Base-by-base conservation (phyloP, 106 monocot genomes). In the Dioscorea alata region DNA sequence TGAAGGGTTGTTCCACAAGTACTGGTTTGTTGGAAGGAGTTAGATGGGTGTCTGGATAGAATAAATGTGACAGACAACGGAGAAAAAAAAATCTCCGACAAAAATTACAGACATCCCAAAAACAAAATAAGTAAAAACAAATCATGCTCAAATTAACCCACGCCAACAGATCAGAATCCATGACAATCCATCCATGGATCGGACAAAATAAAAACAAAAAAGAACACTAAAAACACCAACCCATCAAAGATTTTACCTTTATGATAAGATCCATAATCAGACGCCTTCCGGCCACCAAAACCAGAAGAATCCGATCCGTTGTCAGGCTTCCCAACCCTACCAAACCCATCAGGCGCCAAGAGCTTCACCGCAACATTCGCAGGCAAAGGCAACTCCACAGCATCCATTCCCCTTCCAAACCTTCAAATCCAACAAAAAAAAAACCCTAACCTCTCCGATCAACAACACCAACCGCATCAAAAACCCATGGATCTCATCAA, bases 381-480 rank as follows among this genome's bases (percentile, higher is more conserved):
- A 59, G 75, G 84, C 58, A 76, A 35, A 25, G 79, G 69, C 64
- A 84, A 61, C 79, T 76, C 79, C 12, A 80, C 63, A 23, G 84
- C 84, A 76, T 84, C 84, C 84, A 84, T 84, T 59, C 57, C 32
- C 22, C 17, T 35, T 52, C 59, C 50, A 59, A 28, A 6, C 59
- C 5, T 14, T 52, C 34, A 8, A 65, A 34, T 28, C 10, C 35
- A 31, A 42, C 10, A 42, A 18, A 23, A 4, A 4, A 28, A 23
- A 54, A 63, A 35, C 14, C 59, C 24, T 58, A 64, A 66, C 49
- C 22, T 32, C 66, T 63, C 66, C 50, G 32, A n/a, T 8, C 6
- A 42, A 57, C 24, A 49, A 49, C 24, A 23, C 22, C 33, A 60
- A 54, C 8, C 16, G 4, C 28, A 63, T 50, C 12, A 18, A 5